These are phyloP conservation scores for Magnolia sinica DNA, from an alignment of 164 flowering plant genomes.

Conservation along the genomic window DNA sequence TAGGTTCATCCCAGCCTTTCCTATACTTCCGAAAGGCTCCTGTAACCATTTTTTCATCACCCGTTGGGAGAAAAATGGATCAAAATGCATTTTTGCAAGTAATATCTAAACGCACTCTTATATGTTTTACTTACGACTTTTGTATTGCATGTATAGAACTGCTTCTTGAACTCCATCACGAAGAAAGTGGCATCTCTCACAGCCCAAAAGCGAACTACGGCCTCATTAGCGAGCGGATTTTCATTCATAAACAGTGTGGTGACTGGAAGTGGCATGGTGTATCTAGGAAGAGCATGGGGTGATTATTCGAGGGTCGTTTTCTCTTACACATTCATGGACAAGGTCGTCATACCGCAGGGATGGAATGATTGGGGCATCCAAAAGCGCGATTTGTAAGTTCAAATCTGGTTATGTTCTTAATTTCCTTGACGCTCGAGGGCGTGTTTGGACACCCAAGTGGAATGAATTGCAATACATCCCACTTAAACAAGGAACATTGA, in stretches of 20 bases:
- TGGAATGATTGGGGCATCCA: constrained; percentile 68
- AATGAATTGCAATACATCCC: too few species aligned
- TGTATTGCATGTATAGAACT: constrained; percentile 36
- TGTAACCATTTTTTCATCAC: too few species aligned
- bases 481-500: too few species aligned
- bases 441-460: too few species aligned
- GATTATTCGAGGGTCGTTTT: constrained; percentile 67
- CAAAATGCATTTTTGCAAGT: too few species aligned
- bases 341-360: constrained; percentile 55
- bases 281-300: constrained; percentile 86
- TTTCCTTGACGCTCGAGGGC: too few species aligned
- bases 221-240: constrained; percentile 55
- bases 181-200: constrained; percentile 62
- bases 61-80: too few species aligned
- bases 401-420: neutral
- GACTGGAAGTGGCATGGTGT: constrained; percentile 56
- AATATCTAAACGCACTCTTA: too few species aligned
- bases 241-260: constrained; percentile 55
- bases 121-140: too few species aligned
- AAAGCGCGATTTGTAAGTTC: neutral
- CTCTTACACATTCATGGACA: constrained; percentile 68
- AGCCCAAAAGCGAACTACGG: constrained; percentile 53
- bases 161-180: constrained; percentile 53
- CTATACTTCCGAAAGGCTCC: too few species aligned
- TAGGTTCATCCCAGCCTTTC: too few species aligned